Base-by-base conservation (phyloP, 352 stramenopile species). In the Globisporangium paddicum region DNA sequence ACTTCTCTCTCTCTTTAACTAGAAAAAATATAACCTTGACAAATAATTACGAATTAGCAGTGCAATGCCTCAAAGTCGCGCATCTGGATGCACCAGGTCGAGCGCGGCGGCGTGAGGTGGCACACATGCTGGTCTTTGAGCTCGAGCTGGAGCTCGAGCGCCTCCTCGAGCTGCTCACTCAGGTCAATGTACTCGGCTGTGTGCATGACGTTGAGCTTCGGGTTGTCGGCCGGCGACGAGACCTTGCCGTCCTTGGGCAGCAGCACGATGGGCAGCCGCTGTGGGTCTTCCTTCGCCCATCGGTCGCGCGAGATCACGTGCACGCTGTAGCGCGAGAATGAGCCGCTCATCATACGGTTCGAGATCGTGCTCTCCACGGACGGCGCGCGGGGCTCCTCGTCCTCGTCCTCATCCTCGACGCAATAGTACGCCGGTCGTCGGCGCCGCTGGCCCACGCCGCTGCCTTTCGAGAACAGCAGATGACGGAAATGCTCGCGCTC, bases 41-140 rank as follows among this genome's bases (percentile, higher is more conserved):
- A 37, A 32, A 50, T 55, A 42, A 21, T 73, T 32, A 32, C 6
- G n/a, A n/a, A n/a, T 56, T 44, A 87, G 41, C 77, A 86, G 11
- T 85, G 67, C 28, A 86, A 68, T 28, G 54, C 68, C 32, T 92
- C 82, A 44, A 93, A 87, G 71, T 84, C 60, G 34, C 84, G 80
- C 76, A 88, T 93, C 58, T 93, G 83, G 61, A 93, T 90, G 73
- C 76, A 77, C 83, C 83, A 93, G 28, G 83, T 93, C 5, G 83
- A 89, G 32, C 80, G 79, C 25, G 83, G 83, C 41, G 83, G 83
- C 47, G 80, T 90, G 13, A 93, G 72, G 45, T 89, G 76, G 46
- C 82, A 75, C 10, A 56, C 62, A 5, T 69, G 28, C 3, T 32
- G 60, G 40, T 73, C 71, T 23, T 75, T 58, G 23, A 59, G 42